These are phyloP conservation scores for Fusarium subtropicale DNA, from an alignment of 2,329 filamentous ascomycete species.

Conservation along the genomic window DNA sequence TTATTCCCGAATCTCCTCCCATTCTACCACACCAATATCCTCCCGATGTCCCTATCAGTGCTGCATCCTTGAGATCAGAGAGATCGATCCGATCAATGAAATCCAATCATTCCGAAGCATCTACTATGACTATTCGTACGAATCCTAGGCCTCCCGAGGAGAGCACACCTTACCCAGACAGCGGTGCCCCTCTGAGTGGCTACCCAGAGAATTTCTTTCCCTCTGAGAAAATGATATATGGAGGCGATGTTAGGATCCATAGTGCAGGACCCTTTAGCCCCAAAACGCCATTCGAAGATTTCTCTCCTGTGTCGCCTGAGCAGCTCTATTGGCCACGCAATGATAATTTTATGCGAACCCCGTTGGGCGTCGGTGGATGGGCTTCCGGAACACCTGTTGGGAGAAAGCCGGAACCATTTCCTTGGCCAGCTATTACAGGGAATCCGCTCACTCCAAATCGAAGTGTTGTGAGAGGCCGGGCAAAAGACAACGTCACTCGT, in stretches of 20 bases:
- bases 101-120: slow-evolving; percentile 42
- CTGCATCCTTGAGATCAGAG: slow-evolving; percentile 39
- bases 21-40: slow-evolving; percentile 16
- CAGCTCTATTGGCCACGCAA: slow-evolving; percentile 38
- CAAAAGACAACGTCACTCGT: not conserved
- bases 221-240: slow-evolving; percentile 37
- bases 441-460: not conserved
- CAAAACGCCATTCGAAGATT: slow-evolving; percentile 37
- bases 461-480: not conserved
- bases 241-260: slow-evolving; percentile 34
- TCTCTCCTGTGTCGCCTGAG: slow-evolving; percentile 32
- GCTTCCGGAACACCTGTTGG: slow-evolving; percentile 33
- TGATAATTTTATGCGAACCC: slow-evolving; percentile 28
- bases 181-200: slow-evolving; percentile 33
- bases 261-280: slow-evolving; percentile 25
- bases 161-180: slow-evolving; percentile 49
- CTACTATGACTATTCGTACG: slow-evolving; percentile 40
- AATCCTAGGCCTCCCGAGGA: slow-evolving; percentile 48
- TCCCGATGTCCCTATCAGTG: slow-evolving; percentile 23
- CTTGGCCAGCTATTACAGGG: slow-evolving; percentile 32
- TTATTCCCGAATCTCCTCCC: slow-evolving; percentile 43
- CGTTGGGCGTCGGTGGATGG: slow-evolving; percentile 16
- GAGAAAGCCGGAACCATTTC: slow-evolving; percentile 38
- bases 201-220: slow-evolving; percentile 36
- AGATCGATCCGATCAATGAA: slow-evolving; percentile 38